These are phyloP conservation scores for Candida hungchunana DNA, from an alignment of 805 yeast species.

Conservation along the genomic window DNA sequence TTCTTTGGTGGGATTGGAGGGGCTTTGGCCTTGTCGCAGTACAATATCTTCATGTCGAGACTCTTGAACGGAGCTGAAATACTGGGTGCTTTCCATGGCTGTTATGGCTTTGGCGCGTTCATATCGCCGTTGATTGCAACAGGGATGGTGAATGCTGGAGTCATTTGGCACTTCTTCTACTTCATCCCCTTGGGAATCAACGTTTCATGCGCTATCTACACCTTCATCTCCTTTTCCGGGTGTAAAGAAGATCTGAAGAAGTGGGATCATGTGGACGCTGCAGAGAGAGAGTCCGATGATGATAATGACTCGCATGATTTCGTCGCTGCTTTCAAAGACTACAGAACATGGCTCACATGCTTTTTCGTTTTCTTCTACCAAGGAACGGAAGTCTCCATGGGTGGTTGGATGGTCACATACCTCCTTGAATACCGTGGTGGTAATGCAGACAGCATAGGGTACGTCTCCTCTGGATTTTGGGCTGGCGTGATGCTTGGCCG, in stretches of 20 bases:
- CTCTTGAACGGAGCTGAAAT: slow-evolving; percentile 40
- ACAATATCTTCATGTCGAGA: slow-evolving; percentile 46
- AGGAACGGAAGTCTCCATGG: slow-evolving; percentile 60
- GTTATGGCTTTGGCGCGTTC: slow-evolving; percentile 63
- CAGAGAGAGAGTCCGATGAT: not conserved
- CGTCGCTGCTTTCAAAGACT: slow-evolving; percentile 35
- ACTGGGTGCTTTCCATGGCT: slow-evolving; percentile 54
- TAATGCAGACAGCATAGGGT: slow-evolving; percentile 39
- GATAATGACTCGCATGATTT: slow-evolving; percentile 14
- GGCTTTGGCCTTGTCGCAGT: slow-evolving; percentile 46
- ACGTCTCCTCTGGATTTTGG: slow-evolving; percentile 64
- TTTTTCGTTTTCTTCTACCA: slow-evolving; percentile 53
- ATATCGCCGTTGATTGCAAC: slow-evolving; percentile 58
- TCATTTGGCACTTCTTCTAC: slow-evolving; percentile 53
- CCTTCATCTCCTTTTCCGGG: slow-evolving; percentile 40
- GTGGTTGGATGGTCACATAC: slow-evolving; percentile 64
- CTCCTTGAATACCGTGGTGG: slow-evolving; percentile 49
- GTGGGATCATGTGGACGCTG: slow-evolving; percentile 13
- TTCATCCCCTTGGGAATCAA: slow-evolving; percentile 45
- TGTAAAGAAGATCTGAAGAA: slow-evolving; percentile 37
- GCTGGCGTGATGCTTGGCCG: slow-evolving; percentile 60
- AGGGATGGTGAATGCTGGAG: slow-evolving; percentile 45
- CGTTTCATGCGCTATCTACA: slow-evolving; percentile 29
- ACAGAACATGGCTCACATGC: slow-evolving; percentile 49
- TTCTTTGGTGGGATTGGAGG: slow-evolving; percentile 57